Conservation (phyloP, 176 grass and related monocot genomes). For the Bothriochloa decipiens region DNA sequence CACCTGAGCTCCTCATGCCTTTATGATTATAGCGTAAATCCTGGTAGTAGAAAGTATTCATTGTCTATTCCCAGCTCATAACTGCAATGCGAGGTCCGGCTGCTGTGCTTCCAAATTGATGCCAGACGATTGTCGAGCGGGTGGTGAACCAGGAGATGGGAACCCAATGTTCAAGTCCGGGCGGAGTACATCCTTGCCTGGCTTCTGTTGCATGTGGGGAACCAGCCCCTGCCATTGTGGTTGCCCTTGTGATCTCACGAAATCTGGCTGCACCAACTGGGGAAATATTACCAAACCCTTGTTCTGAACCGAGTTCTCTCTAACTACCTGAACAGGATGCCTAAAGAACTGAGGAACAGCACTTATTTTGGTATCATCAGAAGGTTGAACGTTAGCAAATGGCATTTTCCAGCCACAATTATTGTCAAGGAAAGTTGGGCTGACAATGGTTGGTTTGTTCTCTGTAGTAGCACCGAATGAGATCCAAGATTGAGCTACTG, state of each 20-base stretch:
- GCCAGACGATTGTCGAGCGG: slow-evolving; percentile 68
- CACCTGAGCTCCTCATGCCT: slow-evolving; percentile 1
- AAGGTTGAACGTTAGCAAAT: slow-evolving; percentile 50
- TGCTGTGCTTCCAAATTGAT: slow-evolving; percentile 97
- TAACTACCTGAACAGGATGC: slow-evolving; percentile 60
- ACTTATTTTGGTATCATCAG: slow-evolving; percentile 45
- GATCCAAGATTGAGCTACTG: slow-evolving; percentile 79
- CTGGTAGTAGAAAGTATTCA: slow-evolving; percentile 25
- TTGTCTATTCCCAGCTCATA: slow-evolving; percentile 49
- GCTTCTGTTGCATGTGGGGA: slow-evolving; percentile 72
- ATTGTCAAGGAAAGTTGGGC: slow-evolving; percentile 47
- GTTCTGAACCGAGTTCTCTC: slow-evolving; percentile 63
- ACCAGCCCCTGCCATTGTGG: slow-evolving; percentile 75
- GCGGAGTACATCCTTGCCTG: slow-evolving; percentile 71
- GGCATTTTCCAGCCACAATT: slow-evolving; percentile 70
- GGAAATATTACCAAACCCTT: slow-evolving; percentile 78
- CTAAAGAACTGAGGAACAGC: slow-evolving; percentile 60
- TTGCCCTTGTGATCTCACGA: slow-evolving; percentile 66
- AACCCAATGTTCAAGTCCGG: slow-evolving; percentile 97
- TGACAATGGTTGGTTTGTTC: slow-evolving; percentile 61
- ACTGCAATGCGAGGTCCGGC: slow-evolving; percentile 93
- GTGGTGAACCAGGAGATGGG: slow-evolving; percentile 77
- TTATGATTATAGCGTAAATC: slow-evolving; percentile 19
- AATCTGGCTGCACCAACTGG: slow-evolving; percentile 72
- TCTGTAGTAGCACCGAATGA: slow-evolving; percentile 70